phyloP scores from a whole-genome alignment of 805 yeast species.

The Wickerhamomyces ciferrii region DNA sequence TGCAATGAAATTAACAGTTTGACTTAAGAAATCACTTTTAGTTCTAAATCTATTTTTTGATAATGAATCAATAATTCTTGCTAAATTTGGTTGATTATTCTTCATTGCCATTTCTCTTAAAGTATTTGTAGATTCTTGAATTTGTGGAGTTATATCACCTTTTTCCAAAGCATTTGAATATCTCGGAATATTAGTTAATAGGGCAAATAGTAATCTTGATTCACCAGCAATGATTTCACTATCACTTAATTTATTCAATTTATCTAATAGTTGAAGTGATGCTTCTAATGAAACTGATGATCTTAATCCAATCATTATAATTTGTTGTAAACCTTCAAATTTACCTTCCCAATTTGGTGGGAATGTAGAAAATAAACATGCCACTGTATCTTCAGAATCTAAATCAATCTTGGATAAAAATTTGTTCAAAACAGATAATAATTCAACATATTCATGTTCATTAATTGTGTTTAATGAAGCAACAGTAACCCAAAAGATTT shows the following conservation, averaged over 20 bases:
- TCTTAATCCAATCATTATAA: slow-evolving; percentile 76
- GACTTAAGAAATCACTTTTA: slow-evolving; percentile 84
- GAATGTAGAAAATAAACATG: slow-evolving; percentile 76
- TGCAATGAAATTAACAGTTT: slow-evolving; percentile 67
- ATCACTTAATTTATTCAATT: slow-evolving; percentile 58
- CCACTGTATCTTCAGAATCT: slow-evolving; percentile 79
- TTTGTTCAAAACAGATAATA: slow-evolving; percentile 73
- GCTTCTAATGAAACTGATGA: slow-evolving; percentile 79
- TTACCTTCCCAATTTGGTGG: slow-evolving; percentile 96
- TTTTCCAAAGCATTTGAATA: slow-evolving; percentile 75
- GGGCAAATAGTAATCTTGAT: slow-evolving; percentile 61
- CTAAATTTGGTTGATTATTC: slow-evolving; percentile 49
- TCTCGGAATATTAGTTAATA: slow-evolving; percentile 78
- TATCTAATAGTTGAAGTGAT: slow-evolving; percentile 67
- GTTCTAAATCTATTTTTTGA: slow-evolving; percentile 78
- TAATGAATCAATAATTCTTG: slow-evolving; percentile 72
- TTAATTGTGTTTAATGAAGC: slow-evolving; percentile 88
- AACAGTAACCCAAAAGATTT: slow-evolving; percentile 90
- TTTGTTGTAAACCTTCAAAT: slow-evolving; percentile 81
- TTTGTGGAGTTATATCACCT: slow-evolving; percentile 43
- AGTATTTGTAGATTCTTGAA: slow-evolving; percentile 46
- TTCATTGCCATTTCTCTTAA: slow-evolving; percentile 58
- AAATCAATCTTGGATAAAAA: slow-evolving; percentile 83
- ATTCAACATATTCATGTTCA: slow-evolving; percentile 90
- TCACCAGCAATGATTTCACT: slow-evolving; percentile 75